Evolutionary conservation across 1,284 basidiomycete species (phyloP).

Genomic region (Caloboletus firmus): DNA sequence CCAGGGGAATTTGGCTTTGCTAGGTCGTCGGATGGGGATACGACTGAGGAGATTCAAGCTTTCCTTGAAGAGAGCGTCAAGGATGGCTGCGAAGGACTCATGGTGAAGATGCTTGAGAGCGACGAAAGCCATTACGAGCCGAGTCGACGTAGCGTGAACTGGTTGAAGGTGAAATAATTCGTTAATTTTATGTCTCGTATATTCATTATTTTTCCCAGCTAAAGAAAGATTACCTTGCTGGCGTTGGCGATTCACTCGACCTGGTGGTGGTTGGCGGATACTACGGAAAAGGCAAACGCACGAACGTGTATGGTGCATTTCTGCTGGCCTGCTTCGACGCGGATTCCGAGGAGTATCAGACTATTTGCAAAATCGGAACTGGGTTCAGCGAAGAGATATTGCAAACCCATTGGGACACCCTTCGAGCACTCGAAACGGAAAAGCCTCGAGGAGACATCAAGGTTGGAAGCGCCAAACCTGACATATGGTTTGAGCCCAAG

Average conservation of each 20-base stretch:
- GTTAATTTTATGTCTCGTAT: background rate
- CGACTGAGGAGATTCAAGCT: slow-evolving; percentile 90
- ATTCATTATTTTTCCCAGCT: slow-evolving; percentile 51
- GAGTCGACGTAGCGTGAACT: slow-evolving; percentile 92
- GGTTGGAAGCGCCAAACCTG: slow-evolving; percentile 87
- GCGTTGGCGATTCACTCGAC: slow-evolving; percentile 96
- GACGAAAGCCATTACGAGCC: slow-evolving; percentile 95
- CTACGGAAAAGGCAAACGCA: slow-evolving; percentile 97
- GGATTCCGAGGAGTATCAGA: slow-evolving; percentile 90
- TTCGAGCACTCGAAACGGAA: slow-evolving; percentile 75
- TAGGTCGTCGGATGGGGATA: slow-evolving; percentile 85
- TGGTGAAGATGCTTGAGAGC: slow-evolving; percentile 98
- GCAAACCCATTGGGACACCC: slow-evolving; percentile 77
- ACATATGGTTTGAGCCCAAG: slow-evolving; percentile 94
- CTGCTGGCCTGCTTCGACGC: slow-evolving; percentile 92
- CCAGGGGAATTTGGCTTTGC: slow-evolving; percentile 93
- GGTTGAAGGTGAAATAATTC: slow-evolving; percentile 79
- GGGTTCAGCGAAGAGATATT: slow-evolving; percentile 95
- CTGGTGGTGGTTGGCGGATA: slow-evolving; percentile 96
- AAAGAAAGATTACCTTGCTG: slow-evolving; percentile 97
- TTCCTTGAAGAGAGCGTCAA: slow-evolving; percentile 97
- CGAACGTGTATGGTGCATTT: slow-evolving; percentile 95
- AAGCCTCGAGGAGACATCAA: slow-evolving; percentile 79
- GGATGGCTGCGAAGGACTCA: slow-evolving; percentile 97
- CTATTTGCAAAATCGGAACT: slow-evolving; percentile 98